phyloP scores from a whole-genome alignment of 179 eudicot species.

The Carnegiea gigantea region DNA sequence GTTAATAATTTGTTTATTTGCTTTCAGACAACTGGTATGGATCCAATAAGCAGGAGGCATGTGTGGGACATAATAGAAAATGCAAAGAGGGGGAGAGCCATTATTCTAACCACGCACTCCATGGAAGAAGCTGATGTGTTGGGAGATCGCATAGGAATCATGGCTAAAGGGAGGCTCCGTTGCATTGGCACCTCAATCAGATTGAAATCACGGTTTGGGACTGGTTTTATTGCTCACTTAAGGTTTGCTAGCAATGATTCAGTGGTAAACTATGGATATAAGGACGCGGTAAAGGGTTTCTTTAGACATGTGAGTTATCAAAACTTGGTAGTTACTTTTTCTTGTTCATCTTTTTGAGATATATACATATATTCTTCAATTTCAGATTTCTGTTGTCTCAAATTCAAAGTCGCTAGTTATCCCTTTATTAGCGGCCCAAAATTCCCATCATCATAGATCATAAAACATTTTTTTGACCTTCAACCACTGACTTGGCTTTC shows the following conservation, averaged over 20 bases:
- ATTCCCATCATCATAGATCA: too few relatives aligned
- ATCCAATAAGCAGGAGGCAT: conserved; percentile 84
- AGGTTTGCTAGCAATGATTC: conserved; percentile 49
- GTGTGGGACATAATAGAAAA: conserved; percentile 94
- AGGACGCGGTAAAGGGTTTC: conserved; percentile 61
- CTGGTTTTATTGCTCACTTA: conserved; percentile 70
- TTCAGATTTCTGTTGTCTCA: not conserved
- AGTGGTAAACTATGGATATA: conserved; percentile 25
- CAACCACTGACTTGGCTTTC: too few relatives aligned
- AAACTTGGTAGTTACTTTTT: conserved; percentile 7
- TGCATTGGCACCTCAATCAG: conserved; percentile 88
- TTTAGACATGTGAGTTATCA: conserved; percentile 55
- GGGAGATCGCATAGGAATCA: conserved; percentile 83
- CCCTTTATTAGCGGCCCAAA: not conserved
- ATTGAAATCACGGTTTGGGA: conserved; percentile 77
- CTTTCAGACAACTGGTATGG: conserved; percentile 88
- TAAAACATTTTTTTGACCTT: too few relatives aligned
- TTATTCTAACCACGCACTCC: conserved; percentile 85
- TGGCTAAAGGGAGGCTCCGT: conserved; percentile 95
- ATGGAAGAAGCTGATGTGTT: conserved; percentile 97
- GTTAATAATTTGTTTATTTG: not conserved
- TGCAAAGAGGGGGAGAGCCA: conserved; percentile 80
- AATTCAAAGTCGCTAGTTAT: not conserved
- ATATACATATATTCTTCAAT: not conserved
- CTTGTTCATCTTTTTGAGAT: not conserved